phyloP scores from a whole-genome alignment of 192 early-diverging fungal species.

The Podila minutissima region DNA sequence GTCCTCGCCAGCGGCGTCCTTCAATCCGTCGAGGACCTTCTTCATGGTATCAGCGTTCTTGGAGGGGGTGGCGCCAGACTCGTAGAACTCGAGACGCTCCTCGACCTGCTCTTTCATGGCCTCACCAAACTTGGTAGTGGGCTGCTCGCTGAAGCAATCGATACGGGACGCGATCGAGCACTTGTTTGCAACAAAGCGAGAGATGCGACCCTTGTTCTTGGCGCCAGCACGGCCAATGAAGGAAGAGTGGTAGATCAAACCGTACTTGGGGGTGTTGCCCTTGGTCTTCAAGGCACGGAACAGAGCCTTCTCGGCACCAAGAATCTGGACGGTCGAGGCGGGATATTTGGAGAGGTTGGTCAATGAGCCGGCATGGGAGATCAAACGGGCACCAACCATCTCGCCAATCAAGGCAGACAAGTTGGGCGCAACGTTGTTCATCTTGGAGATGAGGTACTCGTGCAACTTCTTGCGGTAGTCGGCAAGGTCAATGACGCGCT shows the following conservation, averaged over 20 bases:
- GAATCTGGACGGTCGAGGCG: constrained; percentile 96
- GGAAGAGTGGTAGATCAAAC: constrained; percentile 96
- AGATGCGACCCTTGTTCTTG: constrained; percentile 99
- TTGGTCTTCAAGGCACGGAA: constrained; percentile 98
- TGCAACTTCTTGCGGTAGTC: constrained; percentile 96
- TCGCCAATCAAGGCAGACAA: constrained; percentile 95
- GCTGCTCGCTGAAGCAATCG: constrained; percentile 93
- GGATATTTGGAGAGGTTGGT: constrained; percentile 98
- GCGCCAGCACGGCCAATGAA: constrained; percentile 94
- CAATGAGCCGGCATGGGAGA: constrained; percentile 96
- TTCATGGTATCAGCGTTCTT: constrained; percentile 97
- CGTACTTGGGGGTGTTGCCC: constrained; percentile 98
- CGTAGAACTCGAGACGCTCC: constrained; percentile 94
- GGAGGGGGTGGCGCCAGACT: constrained; percentile 84
- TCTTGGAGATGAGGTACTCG: constrained; percentile 93
- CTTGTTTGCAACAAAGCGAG: constrained; percentile 98
- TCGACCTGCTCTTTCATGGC: constrained; percentile 95
- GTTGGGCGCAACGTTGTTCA: constrained; percentile 97
- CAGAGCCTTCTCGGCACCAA: constrained; percentile 98
- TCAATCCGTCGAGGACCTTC: constrained; percentile 74
- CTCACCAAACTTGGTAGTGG: constrained; percentile 92
- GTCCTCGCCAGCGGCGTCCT: constrained; percentile 68
- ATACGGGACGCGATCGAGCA: constrained; percentile 96
- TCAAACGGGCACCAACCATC: constrained; percentile 95
- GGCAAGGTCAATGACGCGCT: constrained; percentile 88